These are phyloP conservation scores for Penicillium cataractarum DNA, from an alignment of 495 filamentous ascomycete genomes.

Conservation along the genomic window DNA sequence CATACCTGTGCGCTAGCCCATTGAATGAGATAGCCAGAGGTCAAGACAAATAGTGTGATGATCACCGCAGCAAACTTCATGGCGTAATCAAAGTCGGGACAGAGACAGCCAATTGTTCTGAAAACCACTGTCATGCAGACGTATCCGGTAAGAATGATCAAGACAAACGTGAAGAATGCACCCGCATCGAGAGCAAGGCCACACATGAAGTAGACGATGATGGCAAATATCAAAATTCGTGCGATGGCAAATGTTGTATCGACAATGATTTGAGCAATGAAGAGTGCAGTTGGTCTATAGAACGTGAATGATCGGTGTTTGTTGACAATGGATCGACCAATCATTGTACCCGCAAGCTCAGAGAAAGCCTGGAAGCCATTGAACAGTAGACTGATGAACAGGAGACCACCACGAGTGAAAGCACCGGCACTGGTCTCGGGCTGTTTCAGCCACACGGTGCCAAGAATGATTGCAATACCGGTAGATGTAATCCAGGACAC, in stretches of 20 bases:
- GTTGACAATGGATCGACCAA: constrained; percentile 73
- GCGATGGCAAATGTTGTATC: constrained; percentile 70
- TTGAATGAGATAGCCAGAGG: constrained; percentile 80
- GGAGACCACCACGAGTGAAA: constrained; percentile 75
- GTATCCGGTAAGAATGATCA: constrained; percentile 72
- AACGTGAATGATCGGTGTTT: constrained; percentile 81
- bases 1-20: constrained; percentile 70
- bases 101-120: constrained; percentile 75
- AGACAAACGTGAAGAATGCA: constrained; percentile 77
- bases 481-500: constrained; percentile 78
- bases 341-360: constrained; percentile 72
- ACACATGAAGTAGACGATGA: constrained; percentile 84
- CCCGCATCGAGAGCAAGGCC: constrained; percentile 66
- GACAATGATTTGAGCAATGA: constrained; percentile 79
- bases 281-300: constrained; percentile 76
- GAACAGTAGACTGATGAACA: constrained; percentile 77
- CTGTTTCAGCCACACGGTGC: constrained; percentile 76
- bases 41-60: constrained; percentile 78
- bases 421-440: constrained; percentile 68
- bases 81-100: constrained; percentile 83
- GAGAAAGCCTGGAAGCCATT: constrained; percentile 81
- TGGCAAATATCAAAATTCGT: constrained; percentile 69
- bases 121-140: constrained; percentile 80
- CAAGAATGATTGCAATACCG: constrained; percentile 74
- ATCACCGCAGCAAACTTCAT: constrained; percentile 77